These are phyloP conservation scores for Byssothecium circinans DNA, from an alignment of 2,329 filamentous ascomycete genomes.

Conservation along the genomic window DNA sequence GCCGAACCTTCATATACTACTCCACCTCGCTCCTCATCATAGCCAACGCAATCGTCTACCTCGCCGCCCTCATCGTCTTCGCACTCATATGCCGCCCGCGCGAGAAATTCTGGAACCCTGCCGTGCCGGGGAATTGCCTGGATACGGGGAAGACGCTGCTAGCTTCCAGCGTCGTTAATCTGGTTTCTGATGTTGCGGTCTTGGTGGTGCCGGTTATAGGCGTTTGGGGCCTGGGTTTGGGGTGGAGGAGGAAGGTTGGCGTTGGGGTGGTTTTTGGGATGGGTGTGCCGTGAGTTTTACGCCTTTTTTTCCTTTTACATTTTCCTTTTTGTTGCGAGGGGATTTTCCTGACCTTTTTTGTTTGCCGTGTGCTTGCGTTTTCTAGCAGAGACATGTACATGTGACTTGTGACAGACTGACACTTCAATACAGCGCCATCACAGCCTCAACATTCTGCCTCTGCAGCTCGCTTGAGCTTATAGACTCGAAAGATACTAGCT, in stretches of 20 bases:
- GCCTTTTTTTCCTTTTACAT: no score
- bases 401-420: no score
- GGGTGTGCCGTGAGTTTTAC: conserved; percentile 3
- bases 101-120: conserved; percentile 21
- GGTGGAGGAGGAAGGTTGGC: conserved; percentile 2
- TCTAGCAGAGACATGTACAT: no score
- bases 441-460: conserved; percentile 3
- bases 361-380: no score
- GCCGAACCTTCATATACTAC: conserved; percentile 15
- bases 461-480: conserved; percentile 3
- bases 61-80: conserved; percentile 9
- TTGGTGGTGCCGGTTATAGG: conserved; percentile 17
- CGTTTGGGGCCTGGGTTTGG: not conserved
- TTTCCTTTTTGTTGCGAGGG: conserved; percentile 12
- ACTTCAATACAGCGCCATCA: conserved; percentile 5
- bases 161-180: conserved; percentile 16
- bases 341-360: no score
- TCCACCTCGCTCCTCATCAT: conserved; percentile 19
- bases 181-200: conserved; percentile 19
- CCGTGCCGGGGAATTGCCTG: conserved; percentile 20
- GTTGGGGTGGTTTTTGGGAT: conserved; percentile 3
- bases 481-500: conserved; percentile 13
- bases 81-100: conserved; percentile 19
- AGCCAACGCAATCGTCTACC: conserved; percentile 14
- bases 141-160: conserved; percentile 10